These are phyloP conservation scores for Sporisorium iseilematis-ciliati DNA, from an alignment of 1,284 basidiomycete species.

Conservation along the genomic window DNA sequence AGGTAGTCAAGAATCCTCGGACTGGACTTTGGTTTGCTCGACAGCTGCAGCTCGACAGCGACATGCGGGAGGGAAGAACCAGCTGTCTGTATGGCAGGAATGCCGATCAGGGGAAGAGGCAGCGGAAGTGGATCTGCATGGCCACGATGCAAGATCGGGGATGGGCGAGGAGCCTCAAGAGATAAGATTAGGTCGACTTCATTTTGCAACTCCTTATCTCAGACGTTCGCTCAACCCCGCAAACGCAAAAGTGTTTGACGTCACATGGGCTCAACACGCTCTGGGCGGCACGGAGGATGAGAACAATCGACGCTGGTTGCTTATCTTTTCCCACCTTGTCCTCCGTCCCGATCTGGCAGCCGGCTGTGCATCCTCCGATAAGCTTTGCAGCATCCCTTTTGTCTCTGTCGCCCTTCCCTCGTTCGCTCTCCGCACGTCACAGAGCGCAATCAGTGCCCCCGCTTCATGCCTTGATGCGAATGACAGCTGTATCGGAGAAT, in stretches of 20 bases:
- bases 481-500: slow-evolving; percentile 10
- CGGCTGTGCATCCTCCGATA: slow-evolving; percentile 3
- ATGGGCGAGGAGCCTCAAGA: no score
- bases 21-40: no score
- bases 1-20: slow-evolving; percentile 4
- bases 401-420: not conserved
- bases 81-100: not conserved
- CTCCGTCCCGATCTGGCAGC: not conserved
- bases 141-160: not conserved
- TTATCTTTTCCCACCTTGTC: not conserved
- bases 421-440: slow-evolving; percentile 6
- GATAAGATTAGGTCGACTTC: no score
- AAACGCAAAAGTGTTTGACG: no score
- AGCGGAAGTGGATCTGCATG: not conserved
- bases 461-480: not conserved
- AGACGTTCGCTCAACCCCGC: no score
- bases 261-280: no score
- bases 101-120: not conserved
- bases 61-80: no score
- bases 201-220: no score
- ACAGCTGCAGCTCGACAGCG: not conserved
- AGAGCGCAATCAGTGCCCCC: not conserved
- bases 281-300: no score
- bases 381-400: not conserved
- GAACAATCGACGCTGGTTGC: not conserved